These are phyloP conservation scores for Ustilago curta DNA, from an alignment of 1,284 basidiomycete genomes.

Conservation along the genomic window DNA sequence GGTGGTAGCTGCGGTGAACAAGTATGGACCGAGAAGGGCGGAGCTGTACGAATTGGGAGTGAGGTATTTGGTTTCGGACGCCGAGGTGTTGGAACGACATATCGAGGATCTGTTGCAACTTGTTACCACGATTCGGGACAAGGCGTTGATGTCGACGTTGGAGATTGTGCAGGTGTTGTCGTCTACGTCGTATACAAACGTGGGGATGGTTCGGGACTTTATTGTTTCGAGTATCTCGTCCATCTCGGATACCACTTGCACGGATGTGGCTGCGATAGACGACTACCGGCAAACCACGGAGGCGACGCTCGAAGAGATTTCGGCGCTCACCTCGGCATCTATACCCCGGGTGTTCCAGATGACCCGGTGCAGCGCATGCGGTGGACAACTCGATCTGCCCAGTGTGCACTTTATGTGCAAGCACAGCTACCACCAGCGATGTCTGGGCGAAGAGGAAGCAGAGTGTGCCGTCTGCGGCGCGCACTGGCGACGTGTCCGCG, in stretches of 20 bases:
- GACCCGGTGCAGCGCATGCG: constrained; percentile 87
- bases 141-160: constrained; percentile 85
- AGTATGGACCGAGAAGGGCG: constrained; percentile 80
- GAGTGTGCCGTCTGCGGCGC: constrained; percentile 89
- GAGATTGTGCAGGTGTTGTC: constrained; percentile 88
- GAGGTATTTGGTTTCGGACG: constrained; percentile 81
- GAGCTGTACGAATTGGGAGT: constrained; percentile 90
- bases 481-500: constrained; percentile 87
- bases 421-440: constrained; percentile 89
- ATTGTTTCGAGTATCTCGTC: constrained; percentile 81
- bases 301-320: constrained; percentile 83
- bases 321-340: constrained; percentile 80
- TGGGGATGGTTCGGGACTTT: constrained; percentile 91
- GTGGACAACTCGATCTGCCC: constrained; percentile 88
- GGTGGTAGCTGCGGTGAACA: constrained; percentile 79
- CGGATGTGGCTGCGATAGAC: constrained; percentile 82
- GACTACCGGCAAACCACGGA: constrained; percentile 88
- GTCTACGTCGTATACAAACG: constrained; percentile 79
- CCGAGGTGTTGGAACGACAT: constrained; percentile 78
- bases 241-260: constrained; percentile 81
- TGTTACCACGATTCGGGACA: constrained; percentile 81
- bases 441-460: constrained; percentile 70
- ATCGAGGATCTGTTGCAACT: constrained; percentile 76
- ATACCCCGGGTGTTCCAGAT: constrained; percentile 91
- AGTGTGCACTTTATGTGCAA: constrained; percentile 98